Evolutionary conservation across 2,329 filamentous ascomycete genomes (phyloP).

Genomic region (Lachnellula occidentalis): DNA sequence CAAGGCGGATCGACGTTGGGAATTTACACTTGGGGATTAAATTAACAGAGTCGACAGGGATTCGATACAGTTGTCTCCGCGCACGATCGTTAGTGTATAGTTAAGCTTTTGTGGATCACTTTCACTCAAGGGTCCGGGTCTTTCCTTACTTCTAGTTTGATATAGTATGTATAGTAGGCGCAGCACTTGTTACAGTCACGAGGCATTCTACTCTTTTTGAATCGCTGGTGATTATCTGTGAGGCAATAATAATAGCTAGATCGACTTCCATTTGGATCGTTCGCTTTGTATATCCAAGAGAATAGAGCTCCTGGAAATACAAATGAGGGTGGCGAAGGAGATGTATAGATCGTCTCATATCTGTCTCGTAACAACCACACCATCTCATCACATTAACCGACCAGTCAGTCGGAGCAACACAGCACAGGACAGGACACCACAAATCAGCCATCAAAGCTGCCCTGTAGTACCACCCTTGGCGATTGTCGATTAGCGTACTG

Average conservation of each 20-base stretch:
- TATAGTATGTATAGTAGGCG: not conserved
- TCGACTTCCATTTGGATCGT: too few species aligned
- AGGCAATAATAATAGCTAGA: not conserved
- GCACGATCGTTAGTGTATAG: conserved; percentile 7
- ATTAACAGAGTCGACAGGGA: not conserved
- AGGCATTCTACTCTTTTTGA: too few species aligned
- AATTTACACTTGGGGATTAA: not conserved
- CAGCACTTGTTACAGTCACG: not conserved
- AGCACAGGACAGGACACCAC: not conserved
- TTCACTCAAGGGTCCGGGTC: not conserved
- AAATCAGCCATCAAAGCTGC: not conserved
- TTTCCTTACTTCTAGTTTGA: not conserved
- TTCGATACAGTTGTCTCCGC: not conserved
- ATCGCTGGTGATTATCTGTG: not conserved
- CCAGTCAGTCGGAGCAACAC: not conserved
- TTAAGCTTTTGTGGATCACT: conserved; percentile 20
- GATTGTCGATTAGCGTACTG: not conserved
- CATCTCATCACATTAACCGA: not conserved
- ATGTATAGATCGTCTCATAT: conserved; percentile 11
- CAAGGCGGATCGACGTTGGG: conserved; percentile 10
- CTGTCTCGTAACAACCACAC: not conserved
- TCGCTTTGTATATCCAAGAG: not conserved
- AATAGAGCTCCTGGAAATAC: not conserved
- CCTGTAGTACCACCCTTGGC: not conserved
- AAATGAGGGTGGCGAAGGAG: not conserved